These are phyloP conservation scores for Cordyceps cateniannulata DNA, from an alignment of 2,329 filamentous ascomycete genomes.

Conservation along the genomic window DNA sequence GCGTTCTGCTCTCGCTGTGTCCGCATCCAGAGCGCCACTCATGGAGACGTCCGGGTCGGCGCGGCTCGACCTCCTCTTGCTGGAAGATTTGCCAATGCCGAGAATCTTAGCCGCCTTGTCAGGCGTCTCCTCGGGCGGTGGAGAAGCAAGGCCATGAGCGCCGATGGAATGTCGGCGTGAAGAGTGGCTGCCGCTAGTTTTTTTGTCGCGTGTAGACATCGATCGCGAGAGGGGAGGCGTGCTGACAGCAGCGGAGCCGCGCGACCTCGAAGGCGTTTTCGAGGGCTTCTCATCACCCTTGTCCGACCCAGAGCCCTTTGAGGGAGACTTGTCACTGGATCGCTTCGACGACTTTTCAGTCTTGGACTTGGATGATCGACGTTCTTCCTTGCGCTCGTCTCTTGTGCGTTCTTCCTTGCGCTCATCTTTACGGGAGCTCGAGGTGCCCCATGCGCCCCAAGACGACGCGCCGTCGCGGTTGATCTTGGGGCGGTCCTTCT, in stretches of 20 bases:
- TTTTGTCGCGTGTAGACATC: constrained; percentile 61
- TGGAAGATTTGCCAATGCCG: constrained; percentile 43
- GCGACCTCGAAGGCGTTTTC: constrained; percentile 56
- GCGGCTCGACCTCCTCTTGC: constrained; percentile 41
- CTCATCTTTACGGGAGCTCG: constrained; percentile 36
- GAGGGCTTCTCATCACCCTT: constrained; percentile 58
- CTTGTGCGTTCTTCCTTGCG: constrained; percentile 10
- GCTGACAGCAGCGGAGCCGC: constrained; percentile 58
- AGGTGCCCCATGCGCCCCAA: constrained; percentile 67
- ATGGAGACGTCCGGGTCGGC: constrained; percentile 42
- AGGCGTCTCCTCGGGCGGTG: constrained; percentile 62
- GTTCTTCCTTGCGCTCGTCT: constrained; percentile 36
- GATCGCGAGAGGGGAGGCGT: constrained; percentile 61
- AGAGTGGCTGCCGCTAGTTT: constrained; percentile 48
- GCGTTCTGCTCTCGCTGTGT: constrained; percentile 28
- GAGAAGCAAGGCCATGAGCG: constrained; percentile 59
- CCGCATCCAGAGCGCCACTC: constrained; percentile 35
- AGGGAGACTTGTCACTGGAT: constrained; percentile 51
- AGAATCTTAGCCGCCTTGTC: constrained; percentile 76
- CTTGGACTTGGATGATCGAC: constrained; percentile 54
- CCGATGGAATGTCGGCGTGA: constrained; percentile 66
- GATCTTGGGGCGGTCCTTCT: constrained; percentile 72
- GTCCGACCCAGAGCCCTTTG: constrained; percentile 63
- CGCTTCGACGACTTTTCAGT: constrained; percentile 57
- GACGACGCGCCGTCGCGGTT: constrained; percentile 62